Evolutionary conservation across 1,284 basidiomycete species (phyloP), one percentile per base, ranked within the genome.

Genomic region (Sphagnurus paluster): DNA sequence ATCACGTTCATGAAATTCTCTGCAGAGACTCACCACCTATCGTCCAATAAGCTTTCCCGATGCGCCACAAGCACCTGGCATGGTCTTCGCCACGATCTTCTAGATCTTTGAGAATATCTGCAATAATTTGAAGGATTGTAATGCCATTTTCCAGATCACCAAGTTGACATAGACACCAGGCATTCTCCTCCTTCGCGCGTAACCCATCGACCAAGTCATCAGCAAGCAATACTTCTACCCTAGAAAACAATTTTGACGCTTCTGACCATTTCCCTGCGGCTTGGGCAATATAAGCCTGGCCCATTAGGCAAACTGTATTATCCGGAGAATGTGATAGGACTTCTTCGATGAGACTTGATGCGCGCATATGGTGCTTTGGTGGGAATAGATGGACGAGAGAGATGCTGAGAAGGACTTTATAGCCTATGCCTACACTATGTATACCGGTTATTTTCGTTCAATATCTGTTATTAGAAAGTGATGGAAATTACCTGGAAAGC

Each of bases 341-440:
- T 2, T 82, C 79, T 26, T 90, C 80, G 20, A 96, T 72, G 5
- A 96, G 75, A 10, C 78, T 70, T 23, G 86, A 69, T 1, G 96
- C 95, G 35, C 86, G 82, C 10, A 72, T 58, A 62, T 99, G 96
- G 58, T 98, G 86, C 59, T 94, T 93, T 0, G 96, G 96, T 8
- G 95, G 84, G 65, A 84, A 91, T 43, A 90, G 75, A 55, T 97
- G 87, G 1, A 94, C 89, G 13, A 97, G 75, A 3, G 90, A 85
- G 0, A 79, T 84, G 0, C 82, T 81, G 10, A 93, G 73, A 5
- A 76, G 71, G 5, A 80, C 71, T 43, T 88, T 80, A 60, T 93
- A 80, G 2, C 77, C 79, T 42, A 77, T 77, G 29, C 70, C 72
- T 17, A 76, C 75, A 48, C 85, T 88, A 54, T 34, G 38, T 28